A percentile compares a stretch with the other conserved stretches of the same genome.
Evolutionary conservation across 768 basidiomycete species (phyloP).

Genomic region (Tephrocybe sp.): DNA sequence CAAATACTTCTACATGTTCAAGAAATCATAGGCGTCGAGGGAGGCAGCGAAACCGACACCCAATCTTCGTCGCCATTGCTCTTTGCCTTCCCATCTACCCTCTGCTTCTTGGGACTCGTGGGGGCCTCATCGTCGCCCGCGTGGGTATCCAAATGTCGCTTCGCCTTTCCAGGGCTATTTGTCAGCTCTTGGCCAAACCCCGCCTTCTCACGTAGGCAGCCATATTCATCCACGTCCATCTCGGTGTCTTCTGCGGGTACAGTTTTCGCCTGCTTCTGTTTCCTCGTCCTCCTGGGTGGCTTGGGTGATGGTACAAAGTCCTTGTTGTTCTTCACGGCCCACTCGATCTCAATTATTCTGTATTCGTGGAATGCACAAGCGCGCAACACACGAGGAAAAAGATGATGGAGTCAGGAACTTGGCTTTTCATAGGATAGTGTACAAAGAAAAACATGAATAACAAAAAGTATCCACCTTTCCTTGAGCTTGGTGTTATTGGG

Average conservation of each 20-base stretch:
- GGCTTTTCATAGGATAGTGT: slow-evolving; percentile 40
- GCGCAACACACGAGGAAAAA: slow-evolving; percentile 24
- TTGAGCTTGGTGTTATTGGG: slow-evolving; percentile 84
- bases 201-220: slow-evolving; percentile 18
- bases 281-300: slow-evolving; percentile 37
- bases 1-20: too few species aligned
- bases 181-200: slow-evolving; percentile 45
- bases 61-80: slow-evolving; percentile 29
- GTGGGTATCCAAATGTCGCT: slow-evolving; percentile 31
- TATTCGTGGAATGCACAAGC: slow-evolving; percentile 28
- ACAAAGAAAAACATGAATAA: slow-evolving; percentile 63
- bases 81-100: slow-evolving; percentile 18
- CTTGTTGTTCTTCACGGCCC: slow-evolving; percentile 63
- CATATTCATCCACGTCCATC: slow-evolving; percentile 27
- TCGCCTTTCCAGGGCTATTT: slow-evolving; percentile 37
- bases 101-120: slow-evolving; percentile 36
- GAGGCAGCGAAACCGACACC: too few species aligned
- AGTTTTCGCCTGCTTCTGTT: slow-evolving; percentile 30
- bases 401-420: slow-evolving; percentile 42
- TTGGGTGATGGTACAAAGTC: slow-evolving; percentile 60
- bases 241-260: slow-evolving; percentile 25
- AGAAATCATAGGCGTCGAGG: too few species aligned
- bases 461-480: slow-evolving; percentile 83
- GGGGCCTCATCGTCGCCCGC: slow-evolving; percentile 25
- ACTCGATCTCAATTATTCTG: slow-evolving; percentile 83